Base-by-base conservation (phyloP, 176 grass and related monocot species). In the Musa beccarii region DNA sequence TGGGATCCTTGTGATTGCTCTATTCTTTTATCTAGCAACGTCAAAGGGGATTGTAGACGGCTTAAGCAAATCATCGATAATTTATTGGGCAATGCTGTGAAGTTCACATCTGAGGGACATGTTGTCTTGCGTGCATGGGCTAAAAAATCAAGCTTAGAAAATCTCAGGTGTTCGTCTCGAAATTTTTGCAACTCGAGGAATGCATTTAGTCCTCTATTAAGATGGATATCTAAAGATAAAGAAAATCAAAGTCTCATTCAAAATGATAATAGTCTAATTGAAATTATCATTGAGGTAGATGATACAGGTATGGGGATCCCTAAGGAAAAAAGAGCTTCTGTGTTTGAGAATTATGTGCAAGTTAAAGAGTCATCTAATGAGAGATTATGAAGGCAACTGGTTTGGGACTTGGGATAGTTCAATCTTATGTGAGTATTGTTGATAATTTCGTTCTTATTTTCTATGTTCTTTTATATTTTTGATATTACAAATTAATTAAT, bases 1-100 rank as follows among this genome's bases (percentile, higher is more conserved):
- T 96, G 93, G 93, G 93, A 96, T 54, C 89, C 93, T 2, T 92
- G 89, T 11, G 87, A 96, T 76, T 83, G 84, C 54, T 92, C 93
- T 0, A 74, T 90, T 34, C 28, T 96, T 8, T 79, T 66, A 14
- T 79, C 82, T 22, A 50, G 8, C 0, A 64, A 62, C 6, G 82
- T 88, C 22, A 79, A 59, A 14, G 93, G 93, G 0, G 93, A 96
- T 15, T 69, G 68, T 52, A 87, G 54, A 67, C 66, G 85, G 11
- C 70, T 96, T 49, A 90, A 88, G 26, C 90, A 92, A 34, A 92
- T 92, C n/a, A 74, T 96, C 0, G 87, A 96, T 79, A 96, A 92
- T 80, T 10, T 96, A 15, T 84, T 96, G 0, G 84, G 93, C 17
- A 96, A 96, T 20, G 85, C 93, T 7, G 75, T 90, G 52, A 96